Evolutionary conservation across 306 rosid genomes (phyloP).

Genomic region (Styphnolobium japonicum): DNA sequence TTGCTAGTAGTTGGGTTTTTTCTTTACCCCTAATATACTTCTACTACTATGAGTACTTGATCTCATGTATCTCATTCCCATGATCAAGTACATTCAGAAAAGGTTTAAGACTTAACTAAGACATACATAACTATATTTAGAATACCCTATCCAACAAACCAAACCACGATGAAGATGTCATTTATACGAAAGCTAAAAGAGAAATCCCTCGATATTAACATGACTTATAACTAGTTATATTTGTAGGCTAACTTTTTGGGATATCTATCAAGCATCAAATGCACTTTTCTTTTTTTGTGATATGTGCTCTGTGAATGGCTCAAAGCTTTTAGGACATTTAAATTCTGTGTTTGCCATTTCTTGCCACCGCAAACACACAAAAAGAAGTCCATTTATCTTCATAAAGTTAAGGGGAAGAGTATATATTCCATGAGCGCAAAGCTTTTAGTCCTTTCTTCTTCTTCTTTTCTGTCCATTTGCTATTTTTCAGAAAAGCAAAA

Average conservation of each 20-base stretch:
- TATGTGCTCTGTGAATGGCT: conserved; percentile 13
- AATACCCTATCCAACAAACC: conserved; percentile 7
- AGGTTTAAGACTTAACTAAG: not conserved
- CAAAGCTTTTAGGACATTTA: conserved; percentile 37
- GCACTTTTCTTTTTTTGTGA: conserved; percentile 14
- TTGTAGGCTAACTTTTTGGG: conserved; percentile 14
- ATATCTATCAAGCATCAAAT: conserved; percentile 30
- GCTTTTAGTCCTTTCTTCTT: conserved; percentile 26
- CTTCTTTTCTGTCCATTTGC: not conserved
- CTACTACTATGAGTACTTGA: not conserved
- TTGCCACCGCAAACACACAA: not conserved
- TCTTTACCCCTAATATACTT: conserved; percentile 21
- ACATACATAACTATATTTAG: conserved; percentile 6
- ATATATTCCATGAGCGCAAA: conserved; percentile 39
- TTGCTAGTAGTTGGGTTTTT: conserved; percentile 13
- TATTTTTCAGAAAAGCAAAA: not conserved
- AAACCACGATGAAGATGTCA: conserved; percentile 8
- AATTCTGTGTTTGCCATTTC: conserved; percentile 46
- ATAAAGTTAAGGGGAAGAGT: conserved; percentile 33
- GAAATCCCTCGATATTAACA: not conserved
- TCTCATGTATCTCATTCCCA: not conserved
- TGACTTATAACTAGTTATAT: not conserved
- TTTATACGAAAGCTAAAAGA: not conserved
- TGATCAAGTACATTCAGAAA: conserved; percentile 7
- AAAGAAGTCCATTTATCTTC: not conserved